Conservation (phyloP, 345 rosid genomes). For the Geranium brycei region DNA sequence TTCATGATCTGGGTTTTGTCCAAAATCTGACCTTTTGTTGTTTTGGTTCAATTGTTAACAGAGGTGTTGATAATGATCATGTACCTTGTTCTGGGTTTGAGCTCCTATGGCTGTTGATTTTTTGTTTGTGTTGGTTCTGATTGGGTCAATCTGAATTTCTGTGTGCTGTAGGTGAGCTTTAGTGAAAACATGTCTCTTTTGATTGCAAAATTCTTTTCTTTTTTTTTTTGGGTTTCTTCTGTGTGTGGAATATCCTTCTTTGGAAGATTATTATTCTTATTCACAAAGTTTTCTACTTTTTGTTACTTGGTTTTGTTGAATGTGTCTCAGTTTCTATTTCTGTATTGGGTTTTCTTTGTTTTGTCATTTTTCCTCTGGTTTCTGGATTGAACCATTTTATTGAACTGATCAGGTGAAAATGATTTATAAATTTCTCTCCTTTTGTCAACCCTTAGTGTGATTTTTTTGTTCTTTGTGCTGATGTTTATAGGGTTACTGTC, state of each 20-base stretch:
- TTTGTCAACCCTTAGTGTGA: not conserved
- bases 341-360: not conserved
- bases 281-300: conserved; percentile 17
- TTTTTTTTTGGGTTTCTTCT: conserved; percentile 26
- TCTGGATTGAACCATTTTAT: no score
- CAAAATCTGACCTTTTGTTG: conserved; percentile 7
- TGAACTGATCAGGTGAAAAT: no score
- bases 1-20: conserved; percentile 24
- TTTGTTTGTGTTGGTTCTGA: conserved; percentile 15
- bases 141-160: conserved; percentile 7
- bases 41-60: not conserved
- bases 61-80: conserved; percentile 7
- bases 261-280: conserved; percentile 28
- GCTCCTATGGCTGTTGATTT: conserved; percentile 9
- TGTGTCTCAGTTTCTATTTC: conserved; percentile 6
- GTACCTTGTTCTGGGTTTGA: conserved; percentile 17
- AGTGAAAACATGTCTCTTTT: no score
- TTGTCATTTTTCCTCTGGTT: not conserved
- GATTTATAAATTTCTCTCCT: not conserved
- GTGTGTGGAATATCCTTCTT: conserved; percentile 24
- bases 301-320: not conserved
- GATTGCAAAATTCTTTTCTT: conserved; percentile 24
- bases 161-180: conserved; percentile 1
- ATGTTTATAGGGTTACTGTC: not conserved
- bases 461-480: not conserved